A percentile compares a stretch with the other conserved stretches of the same genome.
phyloP scores from a whole-genome alignment of 106 monocot genomes.

The Triglochin maritima region DNA sequence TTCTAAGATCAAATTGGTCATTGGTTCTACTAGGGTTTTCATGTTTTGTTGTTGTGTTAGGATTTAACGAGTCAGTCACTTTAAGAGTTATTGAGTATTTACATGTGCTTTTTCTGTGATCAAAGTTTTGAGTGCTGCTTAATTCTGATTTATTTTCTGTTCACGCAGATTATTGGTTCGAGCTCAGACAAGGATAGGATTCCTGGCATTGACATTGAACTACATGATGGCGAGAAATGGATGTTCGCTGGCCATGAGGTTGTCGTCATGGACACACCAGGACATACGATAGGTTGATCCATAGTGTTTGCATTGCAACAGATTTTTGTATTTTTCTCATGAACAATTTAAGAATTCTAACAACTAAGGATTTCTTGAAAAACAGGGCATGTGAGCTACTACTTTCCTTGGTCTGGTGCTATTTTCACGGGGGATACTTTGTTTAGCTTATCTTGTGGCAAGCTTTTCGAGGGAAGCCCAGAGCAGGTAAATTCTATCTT shows the following conservation, averaged over 20 bases:
- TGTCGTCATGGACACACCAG: conserved; percentile 84
- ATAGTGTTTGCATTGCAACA: neutral
- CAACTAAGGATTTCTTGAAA: neutral
- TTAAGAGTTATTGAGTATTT: too few species aligned
- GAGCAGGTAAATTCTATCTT: conserved; percentile 43
- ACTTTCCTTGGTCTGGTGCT: conserved; percentile 74
- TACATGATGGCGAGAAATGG: conserved; percentile 85
- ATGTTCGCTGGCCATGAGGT: conserved; percentile 95
- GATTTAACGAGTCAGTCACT: too few species aligned
- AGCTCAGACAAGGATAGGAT: conserved; percentile 72
- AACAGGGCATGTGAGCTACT: conserved; percentile 85
- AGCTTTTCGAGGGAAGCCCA: conserved; percentile 88
- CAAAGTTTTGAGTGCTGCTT: too few species aligned
- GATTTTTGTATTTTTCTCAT: neutral
- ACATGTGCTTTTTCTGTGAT: too few species aligned
- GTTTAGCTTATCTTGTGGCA: conserved; percentile 95
- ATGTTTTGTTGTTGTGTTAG: too few species aligned
- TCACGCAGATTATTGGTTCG: conserved; percentile 70
- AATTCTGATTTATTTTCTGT: neutral
- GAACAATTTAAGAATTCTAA: neutral
- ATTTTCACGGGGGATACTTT: conserved; percentile 92
- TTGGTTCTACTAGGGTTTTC: too few species aligned
- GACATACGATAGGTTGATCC: conserved; percentile 65
- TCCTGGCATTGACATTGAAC: conserved; percentile 87
- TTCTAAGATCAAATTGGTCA: too few species aligned